Conservation (phyloP, 2,329 filamentous ascomycete genomes). For the Nothomitra cinnamomea region DNA sequence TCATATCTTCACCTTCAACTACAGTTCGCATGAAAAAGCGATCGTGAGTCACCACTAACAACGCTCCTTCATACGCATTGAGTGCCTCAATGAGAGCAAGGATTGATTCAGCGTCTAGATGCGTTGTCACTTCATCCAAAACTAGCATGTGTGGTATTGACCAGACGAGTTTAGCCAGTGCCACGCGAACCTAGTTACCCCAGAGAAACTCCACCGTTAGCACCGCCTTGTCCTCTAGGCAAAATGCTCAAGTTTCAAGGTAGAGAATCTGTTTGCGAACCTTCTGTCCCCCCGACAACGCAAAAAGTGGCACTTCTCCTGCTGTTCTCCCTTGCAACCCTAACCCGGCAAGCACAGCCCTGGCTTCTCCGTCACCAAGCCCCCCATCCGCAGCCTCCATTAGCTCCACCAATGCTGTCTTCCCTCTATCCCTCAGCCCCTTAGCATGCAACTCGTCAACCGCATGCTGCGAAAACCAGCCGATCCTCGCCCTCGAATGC, state of each 20-base stretch:
- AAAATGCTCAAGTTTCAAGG: neutral
- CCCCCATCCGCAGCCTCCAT: conserved; percentile 33
- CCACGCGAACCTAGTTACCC: conserved; percentile 31
- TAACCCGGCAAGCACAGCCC: conserved; percentile 48
- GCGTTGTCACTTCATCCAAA: conserved; percentile 69
- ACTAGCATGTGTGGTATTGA: conserved; percentile 53
- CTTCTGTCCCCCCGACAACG: conserved; percentile 65
- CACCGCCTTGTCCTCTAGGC: neutral
- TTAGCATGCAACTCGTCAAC: conserved; percentile 49
- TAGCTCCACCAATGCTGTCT: conserved; percentile 51
- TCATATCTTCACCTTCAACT: conserved; percentile 42
- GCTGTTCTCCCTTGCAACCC: conserved; percentile 53
- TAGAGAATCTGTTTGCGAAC: conserved; percentile 27
- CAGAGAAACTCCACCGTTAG: no score
- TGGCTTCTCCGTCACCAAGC: conserved; percentile 48
- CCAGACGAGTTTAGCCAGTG: conserved; percentile 53
- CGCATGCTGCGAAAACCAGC: conserved; percentile 67
- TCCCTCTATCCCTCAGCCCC: conserved; percentile 30
- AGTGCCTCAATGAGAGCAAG: conserved; percentile 51
- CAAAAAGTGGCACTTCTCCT: conserved; percentile 54
- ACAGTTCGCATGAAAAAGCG: conserved; percentile 63
- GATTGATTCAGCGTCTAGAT: conserved; percentile 71
- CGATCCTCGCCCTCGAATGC: conserved; percentile 53
- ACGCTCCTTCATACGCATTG: conserved; percentile 51
- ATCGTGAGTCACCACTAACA: conserved; percentile 67